Conservation (phyloP, 257 asterid genomes). For the Plectranthus barbatus region DNA sequence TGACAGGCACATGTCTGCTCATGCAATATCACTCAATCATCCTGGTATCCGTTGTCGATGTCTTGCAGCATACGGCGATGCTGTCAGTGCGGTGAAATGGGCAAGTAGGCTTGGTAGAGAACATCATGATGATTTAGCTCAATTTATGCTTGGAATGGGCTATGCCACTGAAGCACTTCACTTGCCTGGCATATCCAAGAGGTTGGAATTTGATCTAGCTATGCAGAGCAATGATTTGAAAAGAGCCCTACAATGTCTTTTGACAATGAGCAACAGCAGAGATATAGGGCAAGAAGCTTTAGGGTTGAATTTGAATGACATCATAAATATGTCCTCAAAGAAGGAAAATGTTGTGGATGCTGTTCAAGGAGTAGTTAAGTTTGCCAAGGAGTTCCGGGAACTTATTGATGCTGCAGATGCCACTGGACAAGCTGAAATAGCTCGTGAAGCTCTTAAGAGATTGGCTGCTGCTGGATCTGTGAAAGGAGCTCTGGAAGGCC, state of each 20-base stretch:
- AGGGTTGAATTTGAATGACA: constrained; percentile 84
- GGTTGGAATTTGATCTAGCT: constrained; percentile 93
- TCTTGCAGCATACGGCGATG: constrained; percentile 98
- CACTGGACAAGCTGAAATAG: constrained; percentile 92
- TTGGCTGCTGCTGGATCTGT: constrained; percentile 98
- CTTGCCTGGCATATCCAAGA: constrained; percentile 95
- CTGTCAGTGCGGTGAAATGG: constrained; percentile 99
- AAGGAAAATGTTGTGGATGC: constrained; percentile 93
- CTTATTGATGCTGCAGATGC: constrained; percentile 99
- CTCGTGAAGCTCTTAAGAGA: constrained; percentile 96
- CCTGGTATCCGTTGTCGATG: constrained; percentile 98
- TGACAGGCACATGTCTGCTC: constrained; percentile 92
- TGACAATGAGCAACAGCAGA: constrained; percentile 95
- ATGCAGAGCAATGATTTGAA: constrained; percentile 90
- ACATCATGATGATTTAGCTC: constrained; percentile 97
- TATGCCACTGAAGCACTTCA: constrained; percentile 99
- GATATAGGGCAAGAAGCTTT: constrained; percentile 94
- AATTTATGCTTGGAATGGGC: constrained; percentile 99
- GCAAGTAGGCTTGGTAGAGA: constrained; percentile 96
- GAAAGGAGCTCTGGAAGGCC: constrained; percentile 90
- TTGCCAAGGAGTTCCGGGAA: constrained; percentile 86
- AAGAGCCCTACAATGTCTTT: constrained; percentile 93
- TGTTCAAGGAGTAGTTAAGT: constrained; percentile 90
- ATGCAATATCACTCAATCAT: constrained; percentile 93
- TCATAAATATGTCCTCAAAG: constrained; percentile 74